A percentile compares a stretch with the other conserved stretches of the same genome.
Conservation (phyloP, 768 basidiomycete genomes). For the Lentinula raphanica region DNA sequence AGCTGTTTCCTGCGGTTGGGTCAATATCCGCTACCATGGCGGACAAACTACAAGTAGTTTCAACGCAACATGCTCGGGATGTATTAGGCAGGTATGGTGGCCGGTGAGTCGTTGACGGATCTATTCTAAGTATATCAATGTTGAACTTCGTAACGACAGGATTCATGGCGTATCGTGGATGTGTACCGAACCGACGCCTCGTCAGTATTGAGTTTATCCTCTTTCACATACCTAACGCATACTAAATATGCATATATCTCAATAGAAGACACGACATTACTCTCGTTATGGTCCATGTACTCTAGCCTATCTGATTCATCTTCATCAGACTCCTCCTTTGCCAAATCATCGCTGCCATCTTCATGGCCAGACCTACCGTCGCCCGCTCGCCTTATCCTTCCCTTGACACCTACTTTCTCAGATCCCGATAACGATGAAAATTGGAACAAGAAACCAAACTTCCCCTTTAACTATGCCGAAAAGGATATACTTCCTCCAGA, state of each 20-base stretch:
- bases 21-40: constrained; percentile 39
- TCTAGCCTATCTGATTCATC: constrained; percentile 51
- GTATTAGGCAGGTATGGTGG: constrained; percentile 50
- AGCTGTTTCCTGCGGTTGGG: constrained; percentile 52
- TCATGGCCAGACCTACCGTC: constrained; percentile 38
- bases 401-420: constrained; percentile 57
- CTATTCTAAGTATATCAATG: neutral
- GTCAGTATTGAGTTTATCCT: constrained; percentile 28
- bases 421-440: constrained; percentile 35
- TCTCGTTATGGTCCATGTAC: constrained; percentile 76
- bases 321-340: constrained; percentile 27
- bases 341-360: constrained; percentile 20
- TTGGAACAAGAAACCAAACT: constrained; percentile 5
- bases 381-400: constrained; percentile 72
- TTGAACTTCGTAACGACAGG: constrained; percentile 25
- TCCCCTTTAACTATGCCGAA: neutral
- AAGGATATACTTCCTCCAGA: neutral
- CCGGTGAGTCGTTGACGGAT: constrained; percentile 32
- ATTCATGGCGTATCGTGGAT: constrained; percentile 70
- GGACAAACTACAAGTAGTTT: constrained; percentile 59
- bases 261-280: constrained; percentile 63
- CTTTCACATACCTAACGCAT: neutral
- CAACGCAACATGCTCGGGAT: constrained; percentile 41
- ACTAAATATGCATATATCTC: constrained; percentile 8
- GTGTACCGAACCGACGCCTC: constrained; percentile 44